Evolutionary conservation across 352 stramenopile genomes (phyloP).

Genomic region (Halophytophthora batemanensis): DNA sequence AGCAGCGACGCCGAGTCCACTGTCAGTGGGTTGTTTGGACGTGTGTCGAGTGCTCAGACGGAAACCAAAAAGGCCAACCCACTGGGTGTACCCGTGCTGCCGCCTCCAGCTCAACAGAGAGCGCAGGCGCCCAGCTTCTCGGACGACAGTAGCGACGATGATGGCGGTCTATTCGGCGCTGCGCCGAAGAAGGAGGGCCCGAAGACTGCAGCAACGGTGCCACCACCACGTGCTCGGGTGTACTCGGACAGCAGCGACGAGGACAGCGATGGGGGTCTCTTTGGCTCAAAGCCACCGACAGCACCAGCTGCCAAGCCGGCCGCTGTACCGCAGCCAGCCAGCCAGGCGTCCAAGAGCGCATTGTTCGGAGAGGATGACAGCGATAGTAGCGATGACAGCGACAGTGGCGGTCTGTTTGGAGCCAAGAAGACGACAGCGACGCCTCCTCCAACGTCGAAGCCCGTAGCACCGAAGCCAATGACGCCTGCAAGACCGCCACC

Average conservation of each 20-base stretch:
- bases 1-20: slow-evolving; percentile 30
- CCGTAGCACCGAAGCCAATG: slow-evolving; percentile 1
- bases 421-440: slow-evolving; percentile 11
- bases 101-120: slow-evolving; percentile 8
- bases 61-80: slow-evolving; percentile 14
- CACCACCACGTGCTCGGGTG: slow-evolving; percentile 1
- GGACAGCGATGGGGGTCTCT: slow-evolving; percentile 45
- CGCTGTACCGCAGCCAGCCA: slow-evolving; percentile 8
- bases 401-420: slow-evolving; percentile 36
- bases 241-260: slow-evolving; percentile 43
- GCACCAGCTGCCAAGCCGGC: slow-evolving; percentile 1
- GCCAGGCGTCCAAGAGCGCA: slow-evolving; percentile 31
- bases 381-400: slow-evolving; percentile 46
- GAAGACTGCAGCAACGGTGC: neutral
- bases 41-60: slow-evolving; percentile 16
- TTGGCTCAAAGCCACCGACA: slow-evolving; percentile 35
- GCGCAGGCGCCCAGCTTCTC: slow-evolving; percentile 39
- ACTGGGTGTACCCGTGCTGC: slow-evolving; percentile 14
- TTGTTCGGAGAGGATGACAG: slow-evolving; percentile 60
- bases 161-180: slow-evolving; percentile 48
- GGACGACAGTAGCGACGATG: slow-evolving; percentile 51
- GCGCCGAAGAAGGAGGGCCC: slow-evolving; percentile 25
- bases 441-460: slow-evolving; percentile 1
- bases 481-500: slow-evolving; percentile 20
- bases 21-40: slow-evolving; percentile 36